phyloP scores from a whole-genome alignment of 768 basidiomycete genomes.

The Xerocomellus amylosporus region DNA sequence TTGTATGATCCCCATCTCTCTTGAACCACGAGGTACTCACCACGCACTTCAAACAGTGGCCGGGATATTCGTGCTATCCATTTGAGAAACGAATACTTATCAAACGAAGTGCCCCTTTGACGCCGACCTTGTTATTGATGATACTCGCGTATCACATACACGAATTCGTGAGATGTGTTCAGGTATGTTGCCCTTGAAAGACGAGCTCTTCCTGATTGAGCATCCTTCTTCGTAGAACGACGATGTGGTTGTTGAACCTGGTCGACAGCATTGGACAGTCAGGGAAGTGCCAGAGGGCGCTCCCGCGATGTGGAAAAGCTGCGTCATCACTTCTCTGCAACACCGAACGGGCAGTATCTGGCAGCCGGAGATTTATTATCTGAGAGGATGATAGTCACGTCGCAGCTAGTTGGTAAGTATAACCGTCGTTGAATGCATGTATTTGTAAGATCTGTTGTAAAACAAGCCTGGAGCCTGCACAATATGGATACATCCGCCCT shows the following conservation, averaged over 20 bases:
- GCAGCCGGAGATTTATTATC: slow-evolving; percentile 43
- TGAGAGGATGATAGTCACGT: slow-evolving; percentile 8
- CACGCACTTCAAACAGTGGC: slow-evolving; percentile 38
- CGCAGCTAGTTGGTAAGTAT: slow-evolving; percentile 1
- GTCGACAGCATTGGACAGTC: slow-evolving; percentile 40
- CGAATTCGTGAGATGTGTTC: slow-evolving; percentile 30
- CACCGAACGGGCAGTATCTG: slow-evolving; percentile 43
- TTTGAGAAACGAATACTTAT: slow-evolving; percentile 39
- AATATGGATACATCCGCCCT: slow-evolving; percentile 2
- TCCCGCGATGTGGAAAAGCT: slow-evolving; percentile 28
- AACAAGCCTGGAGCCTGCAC: slow-evolving; percentile 14
- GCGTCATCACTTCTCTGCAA: slow-evolving; percentile 39
- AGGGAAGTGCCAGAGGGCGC: slow-evolving; percentile 14
- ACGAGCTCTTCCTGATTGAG: background rate
- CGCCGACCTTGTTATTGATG: slow-evolving; percentile 32
- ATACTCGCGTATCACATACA: slow-evolving; percentile 30
- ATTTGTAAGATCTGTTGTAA: slow-evolving; percentile 7
- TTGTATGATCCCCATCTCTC: slow-evolving; percentile 24
- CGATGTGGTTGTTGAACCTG: slow-evolving; percentile 31
- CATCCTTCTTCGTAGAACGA: slow-evolving; percentile 19
- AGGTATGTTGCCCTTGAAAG: slow-evolving; percentile 25
- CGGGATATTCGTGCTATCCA: slow-evolving; percentile 42
- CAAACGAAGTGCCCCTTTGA: slow-evolving; percentile 30
- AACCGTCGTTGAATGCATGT: slow-evolving; percentile 5
- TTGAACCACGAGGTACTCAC: background rate